Percentiles rank a stretch among this genome's conserved stretches.
phyloP scores from a whole-genome alignment of 495 filamentous ascomycete genomes.

The Penicillium coffeae region DNA sequence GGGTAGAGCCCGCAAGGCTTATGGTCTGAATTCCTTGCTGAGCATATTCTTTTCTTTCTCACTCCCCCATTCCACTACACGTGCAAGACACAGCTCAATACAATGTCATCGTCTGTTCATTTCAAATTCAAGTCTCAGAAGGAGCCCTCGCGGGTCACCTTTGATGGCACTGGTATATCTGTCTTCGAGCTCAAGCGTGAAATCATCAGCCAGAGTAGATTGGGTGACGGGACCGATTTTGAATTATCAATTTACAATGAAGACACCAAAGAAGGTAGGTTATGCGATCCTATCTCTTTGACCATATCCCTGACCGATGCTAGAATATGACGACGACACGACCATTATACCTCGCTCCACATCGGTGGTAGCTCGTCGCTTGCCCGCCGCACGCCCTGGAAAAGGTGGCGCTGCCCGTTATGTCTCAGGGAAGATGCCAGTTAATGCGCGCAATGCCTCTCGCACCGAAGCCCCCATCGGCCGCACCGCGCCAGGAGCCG shows the following conservation, averaged over 20 bases:
- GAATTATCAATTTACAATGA: slow-evolving; percentile 90
- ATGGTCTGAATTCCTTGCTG: slow-evolving; percentile 31
- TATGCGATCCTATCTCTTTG: slow-evolving; percentile 1
- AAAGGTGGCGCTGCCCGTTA: slow-evolving; percentile 89
- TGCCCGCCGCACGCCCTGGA: slow-evolving; percentile 76
- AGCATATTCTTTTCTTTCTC: slow-evolving; percentile 1
- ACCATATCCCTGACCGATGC: slow-evolving; percentile 7
- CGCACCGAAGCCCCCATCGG: slow-evolving; percentile 64
- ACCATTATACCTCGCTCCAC: slow-evolving; percentile 91
- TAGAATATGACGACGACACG: slow-evolving; percentile 96
- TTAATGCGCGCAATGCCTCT: slow-evolving; percentile 76
- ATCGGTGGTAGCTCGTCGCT: slow-evolving; percentile 82
- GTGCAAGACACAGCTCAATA: slow-evolving; percentile 45
- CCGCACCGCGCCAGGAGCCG: slow-evolving; percentile 35
- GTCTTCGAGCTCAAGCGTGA: slow-evolving; percentile 98
- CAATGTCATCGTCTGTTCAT: slow-evolving; percentile 97
- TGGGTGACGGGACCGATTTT: slow-evolving; percentile 97
- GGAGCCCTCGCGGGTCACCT: slow-evolving; percentile 88
- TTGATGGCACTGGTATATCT: slow-evolving; percentile 97
- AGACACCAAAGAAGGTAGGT: slow-evolving; percentile 82
- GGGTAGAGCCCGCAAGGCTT: slow-evolving; percentile 26
- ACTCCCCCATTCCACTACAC: slow-evolving; percentile 25
- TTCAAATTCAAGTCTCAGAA: slow-evolving; percentile 99
- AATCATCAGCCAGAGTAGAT: slow-evolving; percentile 87
- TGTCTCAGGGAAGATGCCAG: slow-evolving; percentile 94